Evolutionary conservation across 2,329 filamentous ascomycete species (phyloP), one percentile per base, ranked within the genome.

Genomic region (Aspergillus brunneoviolaceus): DNA sequence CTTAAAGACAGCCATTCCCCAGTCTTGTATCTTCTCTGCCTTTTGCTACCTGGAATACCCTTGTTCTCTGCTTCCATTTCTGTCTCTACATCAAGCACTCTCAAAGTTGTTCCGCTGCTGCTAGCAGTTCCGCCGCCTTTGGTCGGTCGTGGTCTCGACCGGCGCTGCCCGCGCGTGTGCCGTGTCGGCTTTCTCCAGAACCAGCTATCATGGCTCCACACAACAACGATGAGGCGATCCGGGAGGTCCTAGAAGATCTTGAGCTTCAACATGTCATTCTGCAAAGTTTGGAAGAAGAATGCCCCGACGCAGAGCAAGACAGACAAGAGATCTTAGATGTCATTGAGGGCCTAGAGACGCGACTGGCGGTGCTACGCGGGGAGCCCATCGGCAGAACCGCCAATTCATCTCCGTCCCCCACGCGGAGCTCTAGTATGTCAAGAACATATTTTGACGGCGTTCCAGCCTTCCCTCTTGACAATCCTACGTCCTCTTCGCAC

Each of bases 181-280:
- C 16, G 4, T 50, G 25, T 27, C 48, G n/a, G 16, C 25, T 52
- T 19, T 33, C 50, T 5, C 33, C n/a, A 51, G 25, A 25, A 51
- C 11, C 19, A 33, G 25, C 31, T 19, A 59, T 27, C 16, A 66
- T 67, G 64, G 60, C 64, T 35, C 54, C 63, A 14, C 50, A 42
- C 21, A 53, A 45, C 25, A 51, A 48, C 23, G 60, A 65, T 51
- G 54, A 54, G 59, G 65, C 68, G 56, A 61, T 67, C 23, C 68
- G 68, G 60, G 68, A 70, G 14, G 25, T 75, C 31, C 21, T 69
- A 27, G 74, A 75, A 16, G 73, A 76, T 21, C 57, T 75, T n/a
- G 64, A 75, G 21, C 57, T 74, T 2, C 65, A 75, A 23, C 62
- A 69, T 51, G 69, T 69, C 25, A 72, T 76, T 35, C 58, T 73